These are phyloP conservation scores for Chlamydomonas asymmetrica DNA, from an alignment of 139 green algal genomes.

Conservation along the genomic window DNA sequence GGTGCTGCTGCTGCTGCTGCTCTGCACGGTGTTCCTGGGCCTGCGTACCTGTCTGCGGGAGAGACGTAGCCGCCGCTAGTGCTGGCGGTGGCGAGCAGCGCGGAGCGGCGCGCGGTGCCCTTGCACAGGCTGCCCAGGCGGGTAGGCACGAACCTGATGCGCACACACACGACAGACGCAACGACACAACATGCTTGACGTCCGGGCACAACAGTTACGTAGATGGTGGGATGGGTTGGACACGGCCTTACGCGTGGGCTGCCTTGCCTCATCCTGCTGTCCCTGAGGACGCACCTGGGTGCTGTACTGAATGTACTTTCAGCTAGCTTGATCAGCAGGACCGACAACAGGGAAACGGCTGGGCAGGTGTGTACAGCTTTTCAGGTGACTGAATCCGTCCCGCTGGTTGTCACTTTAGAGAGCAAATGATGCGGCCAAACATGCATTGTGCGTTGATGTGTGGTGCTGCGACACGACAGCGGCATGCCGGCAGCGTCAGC, in stretches of 20 bases:
- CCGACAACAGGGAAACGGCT: too few species aligned
- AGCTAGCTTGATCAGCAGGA: too few species aligned
- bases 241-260: background rate
- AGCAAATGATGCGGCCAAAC: background rate
- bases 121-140: constrained; percentile 32
- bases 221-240: background rate
- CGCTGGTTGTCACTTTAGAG: background rate
- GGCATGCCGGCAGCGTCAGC: background rate
- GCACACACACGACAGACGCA: background rate
- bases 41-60: constrained; percentile 50
- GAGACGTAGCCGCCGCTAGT: constrained; percentile 41
- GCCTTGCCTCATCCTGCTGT: too few species aligned
- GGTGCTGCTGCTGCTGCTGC: too few species aligned
- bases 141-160: constrained; percentile 15
- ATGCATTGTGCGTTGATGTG: background rate
- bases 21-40: background rate
- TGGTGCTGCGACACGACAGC: background rate
- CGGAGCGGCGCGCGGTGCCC: constrained; percentile 30
- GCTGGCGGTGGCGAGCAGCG: constrained; percentile 19
- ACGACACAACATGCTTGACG: background rate
- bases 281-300: background rate
- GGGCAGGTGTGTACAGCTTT: too few species aligned
- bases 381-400: background rate
- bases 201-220: background rate
- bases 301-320: background rate